Conservation (phyloP, 1,139 yeast species). For the Geotrichum fermentans region DNA sequence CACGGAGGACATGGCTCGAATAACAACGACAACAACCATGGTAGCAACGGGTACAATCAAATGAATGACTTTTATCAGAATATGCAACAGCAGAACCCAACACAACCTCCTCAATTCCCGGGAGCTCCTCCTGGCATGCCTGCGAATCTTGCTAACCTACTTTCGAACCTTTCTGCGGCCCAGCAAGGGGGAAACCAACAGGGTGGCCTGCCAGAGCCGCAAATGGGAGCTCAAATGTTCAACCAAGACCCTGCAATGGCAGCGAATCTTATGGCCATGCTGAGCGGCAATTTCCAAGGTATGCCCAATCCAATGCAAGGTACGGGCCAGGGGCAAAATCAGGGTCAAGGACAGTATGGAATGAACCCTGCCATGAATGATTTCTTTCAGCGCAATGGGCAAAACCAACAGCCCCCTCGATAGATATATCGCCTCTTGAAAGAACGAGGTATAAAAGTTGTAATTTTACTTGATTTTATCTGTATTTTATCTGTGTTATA, state of each 20-base stretch:
- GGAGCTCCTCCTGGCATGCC: constrained; percentile 13
- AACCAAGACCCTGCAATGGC: constrained; percentile 20
- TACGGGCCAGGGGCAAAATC: not conserved
- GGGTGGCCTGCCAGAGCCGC: constrained; percentile 2
- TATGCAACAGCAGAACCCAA: constrained; percentile 20
- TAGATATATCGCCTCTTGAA: not conserved
- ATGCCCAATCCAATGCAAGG: not conserved
- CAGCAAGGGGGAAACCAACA: constrained; percentile 9
- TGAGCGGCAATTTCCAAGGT: constrained; percentile 6
- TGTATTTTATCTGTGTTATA: not conserved
- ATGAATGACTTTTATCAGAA: constrained; percentile 7
- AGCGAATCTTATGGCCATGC: constrained; percentile 19
- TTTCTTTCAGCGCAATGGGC: constrained; percentile 8
- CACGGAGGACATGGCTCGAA: not conserved
- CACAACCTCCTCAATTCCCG: not conserved
- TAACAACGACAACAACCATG: not conserved
- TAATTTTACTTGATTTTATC: not conserved
- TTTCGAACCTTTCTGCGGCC: constrained; percentile 15
- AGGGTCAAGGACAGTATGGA: not conserved
- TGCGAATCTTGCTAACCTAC: constrained; percentile 14
- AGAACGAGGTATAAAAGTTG: not conserved
- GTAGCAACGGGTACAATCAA: constrained; percentile 8
- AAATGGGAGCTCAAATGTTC: constrained; percentile 5
- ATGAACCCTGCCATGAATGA: constrained; percentile 7
- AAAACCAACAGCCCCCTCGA: constrained; percentile 7